phyloP scores from a whole-genome alignment of 108 stramenopile genomes.

The Aurantiochytrium sp. region DNA sequence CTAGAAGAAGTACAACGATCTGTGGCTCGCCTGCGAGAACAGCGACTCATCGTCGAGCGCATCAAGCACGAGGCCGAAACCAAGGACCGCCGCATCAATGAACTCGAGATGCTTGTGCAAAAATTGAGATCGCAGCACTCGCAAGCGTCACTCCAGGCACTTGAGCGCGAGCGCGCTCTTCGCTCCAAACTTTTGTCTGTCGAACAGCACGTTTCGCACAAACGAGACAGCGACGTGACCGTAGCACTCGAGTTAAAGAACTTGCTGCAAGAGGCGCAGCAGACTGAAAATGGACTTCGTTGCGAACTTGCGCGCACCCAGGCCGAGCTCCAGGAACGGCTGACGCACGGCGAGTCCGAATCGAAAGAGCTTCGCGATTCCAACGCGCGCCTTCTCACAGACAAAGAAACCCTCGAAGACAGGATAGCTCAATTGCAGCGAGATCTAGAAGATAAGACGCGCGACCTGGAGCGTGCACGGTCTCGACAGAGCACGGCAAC shows the following conservation, averaged over 20 bases:
- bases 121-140: background rate
- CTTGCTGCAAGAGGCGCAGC: background rate
- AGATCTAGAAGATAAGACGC: background rate
- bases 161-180: constrained; percentile 5
- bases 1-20: background rate
- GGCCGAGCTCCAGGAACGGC: background rate
- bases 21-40: background rate
- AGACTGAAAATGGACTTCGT: background rate
- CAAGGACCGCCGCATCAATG: background rate
- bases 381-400: background rate
- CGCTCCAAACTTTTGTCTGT: background rate
- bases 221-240: background rate
- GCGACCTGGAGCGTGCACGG: background rate
- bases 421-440: background rate
- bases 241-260: background rate
- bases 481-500: background rate
- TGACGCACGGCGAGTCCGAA: background rate
- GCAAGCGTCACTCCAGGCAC: background rate
- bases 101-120: background rate
- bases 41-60: background rate
- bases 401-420: background rate
- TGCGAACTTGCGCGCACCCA: background rate
- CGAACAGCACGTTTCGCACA: background rate
- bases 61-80: background rate
- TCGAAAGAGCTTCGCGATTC: background rate